Evolutionary conservation across 1,139 yeast species (phyloP).

Genomic region (Hyphopichia pseudoburtonii): DNA sequence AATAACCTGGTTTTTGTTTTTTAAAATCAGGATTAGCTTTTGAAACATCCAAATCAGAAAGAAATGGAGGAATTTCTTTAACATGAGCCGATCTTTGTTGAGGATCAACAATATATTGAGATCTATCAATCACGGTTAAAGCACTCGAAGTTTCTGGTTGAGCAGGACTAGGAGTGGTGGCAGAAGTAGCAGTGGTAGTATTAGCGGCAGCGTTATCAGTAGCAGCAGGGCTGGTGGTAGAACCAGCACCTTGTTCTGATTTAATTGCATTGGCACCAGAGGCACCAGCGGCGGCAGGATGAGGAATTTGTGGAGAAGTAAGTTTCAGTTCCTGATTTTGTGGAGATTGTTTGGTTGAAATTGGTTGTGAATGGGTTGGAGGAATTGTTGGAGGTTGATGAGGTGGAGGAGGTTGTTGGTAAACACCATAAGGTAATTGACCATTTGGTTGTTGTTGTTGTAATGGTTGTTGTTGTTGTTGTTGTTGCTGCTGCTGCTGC

Average conservation of each 20-base stretch:
- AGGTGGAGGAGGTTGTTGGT: slow-evolving; percentile 14
- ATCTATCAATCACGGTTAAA: slow-evolving; percentile 40
- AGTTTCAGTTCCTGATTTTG: slow-evolving; percentile 8
- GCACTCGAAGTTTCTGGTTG: slow-evolving; percentile 32
- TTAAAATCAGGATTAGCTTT: slow-evolving; percentile 77
- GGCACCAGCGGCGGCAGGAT: too few species aligned
- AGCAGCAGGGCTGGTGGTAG: neutral
- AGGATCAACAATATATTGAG: slow-evolving; percentile 46
- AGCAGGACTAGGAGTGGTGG: slow-evolving; percentile 3
- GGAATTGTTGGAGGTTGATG: slow-evolving; percentile 20
- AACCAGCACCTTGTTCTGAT: slow-evolving; percentile 7
- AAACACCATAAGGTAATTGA: slow-evolving; percentile 8
- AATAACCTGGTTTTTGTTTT: slow-evolving; percentile 85
- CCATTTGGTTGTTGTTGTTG: slow-evolving; percentile 13
- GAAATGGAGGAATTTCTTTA: slow-evolving; percentile 77
- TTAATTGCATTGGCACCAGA: slow-evolving; percentile 14
- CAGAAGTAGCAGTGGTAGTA: slow-evolving; percentile 1
- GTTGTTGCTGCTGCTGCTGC: slow-evolving; percentile 11
- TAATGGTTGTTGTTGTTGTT: slow-evolving; percentile 16
- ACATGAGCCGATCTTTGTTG: slow-evolving; percentile 54
- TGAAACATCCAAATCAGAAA: slow-evolving; percentile 78
- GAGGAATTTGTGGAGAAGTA: slow-evolving; percentile 11
- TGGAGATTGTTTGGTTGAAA: slow-evolving; percentile 18
- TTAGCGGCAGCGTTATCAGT: slow-evolving; percentile 5
- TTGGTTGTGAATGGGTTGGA: slow-evolving; percentile 18